These are phyloP conservation scores for Phytopythium litorale DNA, from an alignment of 352 stramenopile species.

Conservation along the genomic window DNA sequence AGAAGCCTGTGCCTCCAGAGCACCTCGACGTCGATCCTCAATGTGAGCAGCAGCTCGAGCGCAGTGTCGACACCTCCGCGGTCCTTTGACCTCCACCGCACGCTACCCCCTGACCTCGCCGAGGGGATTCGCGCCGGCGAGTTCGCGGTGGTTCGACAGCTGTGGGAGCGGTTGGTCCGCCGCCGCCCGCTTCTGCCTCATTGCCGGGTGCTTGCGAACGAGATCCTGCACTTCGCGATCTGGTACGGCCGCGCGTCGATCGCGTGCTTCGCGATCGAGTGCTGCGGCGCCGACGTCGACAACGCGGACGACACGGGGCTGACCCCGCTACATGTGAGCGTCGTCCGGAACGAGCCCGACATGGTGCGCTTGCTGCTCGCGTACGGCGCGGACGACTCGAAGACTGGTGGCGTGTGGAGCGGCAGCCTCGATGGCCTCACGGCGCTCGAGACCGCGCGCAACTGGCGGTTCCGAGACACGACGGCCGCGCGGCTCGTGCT, in stretches of 20 bases:
- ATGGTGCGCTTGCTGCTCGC: conserved; percentile 62
- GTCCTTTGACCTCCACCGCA: conserved; percentile 55
- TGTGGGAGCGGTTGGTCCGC: conserved; percentile 50
- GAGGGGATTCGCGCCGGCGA: conserved; percentile 37
- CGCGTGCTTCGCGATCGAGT: conserved; percentile 60
- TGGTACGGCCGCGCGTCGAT: conserved; percentile 61
- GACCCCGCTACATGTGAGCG: conserved; percentile 74
- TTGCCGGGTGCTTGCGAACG: conserved; percentile 59
- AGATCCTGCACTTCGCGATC: conserved; percentile 75
- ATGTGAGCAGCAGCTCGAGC: conserved; percentile 17
- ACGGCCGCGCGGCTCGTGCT: conserved; percentile 60
- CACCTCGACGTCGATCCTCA: conserved; percentile 6
- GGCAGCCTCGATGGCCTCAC: conserved; percentile 33
- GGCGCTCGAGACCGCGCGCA: conserved; percentile 46
- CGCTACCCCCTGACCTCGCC: conserved; percentile 49
- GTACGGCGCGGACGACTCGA: conserved; percentile 33
- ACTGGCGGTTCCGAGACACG: conserved; percentile 71
- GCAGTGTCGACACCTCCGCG: conserved; percentile 23
- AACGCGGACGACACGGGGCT: conserved; percentile 63
- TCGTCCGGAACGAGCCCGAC: conserved; percentile 76
- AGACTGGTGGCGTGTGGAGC: conserved; percentile 31
- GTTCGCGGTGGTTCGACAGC: conserved; percentile 25
- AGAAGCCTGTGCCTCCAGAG: conserved; percentile 40
- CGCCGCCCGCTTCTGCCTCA: conserved; percentile 12
- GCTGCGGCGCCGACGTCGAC: conserved; percentile 62